phyloP scores from a whole-genome alignment of 805 yeast genomes.

The Hanseniaspora jakobsenii region DNA sequence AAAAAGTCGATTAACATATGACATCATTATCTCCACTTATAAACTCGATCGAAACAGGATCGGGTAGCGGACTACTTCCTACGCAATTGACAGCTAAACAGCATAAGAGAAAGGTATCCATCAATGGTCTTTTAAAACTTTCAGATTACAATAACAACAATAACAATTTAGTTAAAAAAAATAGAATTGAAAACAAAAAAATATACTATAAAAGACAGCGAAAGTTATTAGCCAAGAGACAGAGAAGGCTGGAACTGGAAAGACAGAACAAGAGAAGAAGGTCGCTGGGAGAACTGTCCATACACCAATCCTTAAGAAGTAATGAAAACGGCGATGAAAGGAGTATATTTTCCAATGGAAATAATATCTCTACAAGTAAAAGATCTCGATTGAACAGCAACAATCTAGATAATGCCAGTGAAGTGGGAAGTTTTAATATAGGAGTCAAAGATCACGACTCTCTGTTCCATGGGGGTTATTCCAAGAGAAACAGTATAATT shows the following conservation, averaged over 20 bases:
- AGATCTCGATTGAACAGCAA: neutral
- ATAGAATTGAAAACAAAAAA: conserved; percentile 12
- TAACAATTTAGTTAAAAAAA: conserved; percentile 4
- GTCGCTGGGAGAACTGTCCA: conserved; percentile 4
- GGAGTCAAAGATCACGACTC: neutral
- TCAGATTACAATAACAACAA: conserved; percentile 10
- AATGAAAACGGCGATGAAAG: neutral
- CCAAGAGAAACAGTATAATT: too few species aligned
- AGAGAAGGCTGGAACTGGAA: neutral
- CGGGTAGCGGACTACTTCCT: neutral
- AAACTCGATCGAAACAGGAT: neutral
- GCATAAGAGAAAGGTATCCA: conserved; percentile 10
- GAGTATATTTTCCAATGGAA: too few species aligned
- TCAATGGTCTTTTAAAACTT: conserved; percentile 7
- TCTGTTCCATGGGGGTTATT: too few species aligned
- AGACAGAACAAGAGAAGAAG: conserved; percentile 12
- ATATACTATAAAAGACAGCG: conserved; percentile 15
- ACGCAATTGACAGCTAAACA: conserved; percentile 6
- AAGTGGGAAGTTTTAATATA: neutral
- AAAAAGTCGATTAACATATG: neutral
- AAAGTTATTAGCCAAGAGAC: conserved; percentile 6
- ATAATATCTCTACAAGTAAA: too few species aligned
- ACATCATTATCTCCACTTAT: conserved; percentile 9
- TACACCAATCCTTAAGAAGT: neutral
- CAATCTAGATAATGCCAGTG: neutral